These are phyloP conservation scores for Coemansia sp. DNA, from an alignment of 192 early-diverging fungal genomes.

Conservation along the genomic window DNA sequence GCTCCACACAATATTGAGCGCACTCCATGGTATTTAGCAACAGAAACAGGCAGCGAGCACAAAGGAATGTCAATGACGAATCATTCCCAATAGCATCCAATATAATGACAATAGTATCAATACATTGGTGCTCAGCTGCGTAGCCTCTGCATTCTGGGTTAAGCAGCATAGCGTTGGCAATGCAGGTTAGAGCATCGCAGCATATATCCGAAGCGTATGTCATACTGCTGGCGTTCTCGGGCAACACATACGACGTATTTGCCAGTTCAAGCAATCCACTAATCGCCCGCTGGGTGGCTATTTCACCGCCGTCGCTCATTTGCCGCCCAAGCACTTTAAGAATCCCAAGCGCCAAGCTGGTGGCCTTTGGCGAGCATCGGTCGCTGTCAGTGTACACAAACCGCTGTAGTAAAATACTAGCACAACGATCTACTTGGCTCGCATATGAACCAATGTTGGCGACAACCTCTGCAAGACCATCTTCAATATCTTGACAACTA, in stretches of 20 bases:
- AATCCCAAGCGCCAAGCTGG: constrained; percentile 27
- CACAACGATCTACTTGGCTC: not conserved
- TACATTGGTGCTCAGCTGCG: constrained; percentile 12
- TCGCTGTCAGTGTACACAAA: constrained; percentile 38
- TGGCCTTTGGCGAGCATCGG: constrained; percentile 21
- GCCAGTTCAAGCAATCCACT: constrained; percentile 25
- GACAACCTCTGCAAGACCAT: constrained; percentile 20
- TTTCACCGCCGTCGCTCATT: constrained; percentile 13
- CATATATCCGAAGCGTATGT: constrained; percentile 12
- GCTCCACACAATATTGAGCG: constrained; percentile 19
- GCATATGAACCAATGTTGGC: constrained; percentile 6
- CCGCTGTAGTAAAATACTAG: constrained; percentile 17
- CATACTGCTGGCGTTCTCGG: not conserved
- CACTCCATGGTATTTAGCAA: constrained; percentile 11
- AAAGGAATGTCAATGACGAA: constrained; percentile 26
- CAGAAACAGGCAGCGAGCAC: constrained; percentile 37
- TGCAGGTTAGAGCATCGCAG: constrained; percentile 44
- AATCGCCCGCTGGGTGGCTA: constrained; percentile 18
- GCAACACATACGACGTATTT: not conserved
- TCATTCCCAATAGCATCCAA: not conserved
- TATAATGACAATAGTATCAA: constrained; percentile 10
- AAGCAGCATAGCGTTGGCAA: constrained; percentile 49
- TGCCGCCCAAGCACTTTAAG: constrained; percentile 36
- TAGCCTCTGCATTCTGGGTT: constrained; percentile 18
- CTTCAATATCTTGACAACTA: constrained; percentile 11